phyloP scores from a whole-genome alignment of 116 monocot species.

The Phalaenopsis hybrid region DNA sequence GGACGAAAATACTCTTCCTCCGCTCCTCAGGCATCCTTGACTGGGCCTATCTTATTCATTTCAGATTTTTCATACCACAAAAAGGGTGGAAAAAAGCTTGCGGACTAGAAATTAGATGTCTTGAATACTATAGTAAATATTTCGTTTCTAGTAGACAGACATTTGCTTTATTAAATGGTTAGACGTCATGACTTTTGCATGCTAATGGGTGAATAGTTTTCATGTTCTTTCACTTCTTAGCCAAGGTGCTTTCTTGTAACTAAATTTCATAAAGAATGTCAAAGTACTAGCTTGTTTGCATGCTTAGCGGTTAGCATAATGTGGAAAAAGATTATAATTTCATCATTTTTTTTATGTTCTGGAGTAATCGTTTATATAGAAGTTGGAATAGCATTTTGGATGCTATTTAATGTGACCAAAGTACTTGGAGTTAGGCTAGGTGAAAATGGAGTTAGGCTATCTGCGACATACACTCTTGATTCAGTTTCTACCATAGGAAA shows the following conservation, averaged over 20 bases:
- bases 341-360: no score
- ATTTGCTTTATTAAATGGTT: background rate
- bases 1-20: no score
- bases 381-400: no score
- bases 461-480: background rate
- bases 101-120: background rate
- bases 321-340: no score
- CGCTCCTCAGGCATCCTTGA: background rate
- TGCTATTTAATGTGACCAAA: background rate
- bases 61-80: background rate
- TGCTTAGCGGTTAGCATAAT: no score
- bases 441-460: background rate
- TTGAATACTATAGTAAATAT: background rate
- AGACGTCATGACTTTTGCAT: background rate
- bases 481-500: background rate
- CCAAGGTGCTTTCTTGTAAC: background rate
- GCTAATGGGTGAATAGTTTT: background rate
- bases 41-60: background rate
- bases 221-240: background rate
- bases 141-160: background rate
- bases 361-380: no score
- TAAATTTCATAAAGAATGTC: background rate
- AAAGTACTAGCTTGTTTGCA: no score
- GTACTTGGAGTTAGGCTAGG: background rate
- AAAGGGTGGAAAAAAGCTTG: background rate